A percentile compares a stretch with the other conserved stretches of the same genome.
These are phyloP conservation scores for Fusarium pseudocircinatum DNA, from an alignment of 2,329 filamentous ascomycete genomes.

Conservation along the genomic window DNA sequence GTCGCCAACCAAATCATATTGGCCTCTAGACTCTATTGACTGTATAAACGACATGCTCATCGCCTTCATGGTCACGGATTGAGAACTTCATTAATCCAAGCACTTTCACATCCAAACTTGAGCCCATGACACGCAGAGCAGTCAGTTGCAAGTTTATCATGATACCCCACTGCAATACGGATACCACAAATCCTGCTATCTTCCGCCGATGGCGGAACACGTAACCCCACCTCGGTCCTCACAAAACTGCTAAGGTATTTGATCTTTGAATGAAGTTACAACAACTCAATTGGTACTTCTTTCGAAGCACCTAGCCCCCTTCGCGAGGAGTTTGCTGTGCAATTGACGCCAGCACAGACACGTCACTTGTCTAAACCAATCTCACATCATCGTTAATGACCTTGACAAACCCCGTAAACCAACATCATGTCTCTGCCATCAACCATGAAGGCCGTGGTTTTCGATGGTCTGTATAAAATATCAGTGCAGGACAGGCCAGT, in stretches of 20 bases:
- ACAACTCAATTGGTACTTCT: not conserved
- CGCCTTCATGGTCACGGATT: not conserved
- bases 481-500: constrained; percentile 82
- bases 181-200: not conserved
- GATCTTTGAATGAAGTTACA: not conserved
- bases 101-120: not conserved
- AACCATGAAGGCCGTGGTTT: constrained; percentile 90
- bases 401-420: not conserved
- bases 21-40: not conserved
- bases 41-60: not conserved
- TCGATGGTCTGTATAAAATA: constrained; percentile 80
- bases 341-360: not conserved
- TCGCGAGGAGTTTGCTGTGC: not conserved
- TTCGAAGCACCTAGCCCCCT: not conserved
- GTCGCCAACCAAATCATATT: not conserved
- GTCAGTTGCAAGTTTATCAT: not conserved
- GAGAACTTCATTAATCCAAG: not conserved
- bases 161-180: constrained; percentile 21
- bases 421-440: constrained; percentile 47
- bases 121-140: not conserved
- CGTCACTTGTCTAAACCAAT: not conserved
- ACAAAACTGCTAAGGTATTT: not conserved
- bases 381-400: not conserved
- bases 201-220: constrained; percentile 29
- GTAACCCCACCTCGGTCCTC: constrained; percentile 20